These are phyloP conservation scores for Hebeloma cylindrosporum DNA, from an alignment of 768 basidiomycete species.

Conservation along the genomic window DNA sequence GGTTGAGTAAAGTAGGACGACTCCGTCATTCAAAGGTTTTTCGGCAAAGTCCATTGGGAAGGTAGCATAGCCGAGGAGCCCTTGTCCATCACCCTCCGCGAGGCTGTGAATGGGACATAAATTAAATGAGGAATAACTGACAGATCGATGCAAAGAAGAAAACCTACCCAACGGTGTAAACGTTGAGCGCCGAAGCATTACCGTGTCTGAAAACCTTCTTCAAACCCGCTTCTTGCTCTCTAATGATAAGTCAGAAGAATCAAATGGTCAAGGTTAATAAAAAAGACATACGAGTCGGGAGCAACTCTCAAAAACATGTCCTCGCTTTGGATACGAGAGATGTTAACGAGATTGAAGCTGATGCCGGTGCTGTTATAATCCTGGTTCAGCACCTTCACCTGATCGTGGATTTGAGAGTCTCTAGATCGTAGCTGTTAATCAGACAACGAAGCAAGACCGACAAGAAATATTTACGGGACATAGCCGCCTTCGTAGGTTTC, in stretches of 20 bases:
- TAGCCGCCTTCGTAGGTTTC: slow-evolving; percentile 38
- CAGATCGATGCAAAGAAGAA: background rate
- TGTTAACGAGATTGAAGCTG: slow-evolving; percentile 40
- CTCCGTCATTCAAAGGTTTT: slow-evolving; percentile 45
- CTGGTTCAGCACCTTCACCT: slow-evolving; percentile 40
- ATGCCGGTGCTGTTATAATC: slow-evolving; percentile 42
- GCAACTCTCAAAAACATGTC: slow-evolving; percentile 49
- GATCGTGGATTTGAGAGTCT: slow-evolving; percentile 32
- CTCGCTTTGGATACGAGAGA: slow-evolving; percentile 41
- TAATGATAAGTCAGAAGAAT: slow-evolving; percentile 5
- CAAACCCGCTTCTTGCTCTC: slow-evolving; percentile 40
- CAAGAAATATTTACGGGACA: slow-evolving; percentile 34
- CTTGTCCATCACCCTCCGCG: slow-evolving; percentile 25
- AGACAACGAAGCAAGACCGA: too few species aligned
- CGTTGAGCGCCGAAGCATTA: slow-evolving; percentile 41
- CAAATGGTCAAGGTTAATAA: background rate
- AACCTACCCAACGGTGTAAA: slow-evolving; percentile 49
- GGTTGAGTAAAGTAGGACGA: slow-evolving; percentile 39
- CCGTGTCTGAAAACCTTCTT: slow-evolving; percentile 44
- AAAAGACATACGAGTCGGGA: slow-evolving; percentile 31
- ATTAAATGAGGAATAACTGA: background rate
- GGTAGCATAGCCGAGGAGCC: slow-evolving; percentile 52
- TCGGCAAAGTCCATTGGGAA: slow-evolving; percentile 44
- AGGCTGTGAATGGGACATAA: slow-evolving; percentile 30
- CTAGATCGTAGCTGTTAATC: slow-evolving; percentile 14